Evolutionary conservation across 306 rosid genomes (phyloP).

Genomic region (Ochetophila trinervis): DNA sequence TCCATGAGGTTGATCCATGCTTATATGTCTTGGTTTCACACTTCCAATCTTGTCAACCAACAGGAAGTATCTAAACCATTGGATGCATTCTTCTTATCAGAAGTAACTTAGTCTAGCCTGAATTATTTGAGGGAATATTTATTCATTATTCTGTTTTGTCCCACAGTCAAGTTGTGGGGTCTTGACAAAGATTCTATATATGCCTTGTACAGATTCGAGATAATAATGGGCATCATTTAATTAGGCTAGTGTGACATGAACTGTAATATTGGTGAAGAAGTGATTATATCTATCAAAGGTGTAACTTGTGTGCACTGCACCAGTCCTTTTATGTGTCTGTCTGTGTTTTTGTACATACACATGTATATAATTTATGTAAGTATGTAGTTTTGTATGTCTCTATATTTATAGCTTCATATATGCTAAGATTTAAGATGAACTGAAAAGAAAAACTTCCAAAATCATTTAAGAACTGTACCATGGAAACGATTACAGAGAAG

Average conservation of each 20-base stretch:
- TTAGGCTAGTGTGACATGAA: conserved; percentile 19
- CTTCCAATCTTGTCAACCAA: conserved; percentile 7
- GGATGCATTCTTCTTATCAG: conserved; percentile 12
- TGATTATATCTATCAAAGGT: conserved; percentile 8
- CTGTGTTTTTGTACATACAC: background rate
- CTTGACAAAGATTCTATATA: conserved; percentile 27
- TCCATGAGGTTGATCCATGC: conserved; percentile 4
- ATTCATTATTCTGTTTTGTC: conserved; percentile 40
- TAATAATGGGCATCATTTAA: conserved; percentile 22
- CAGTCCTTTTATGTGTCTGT: too few relatives aligned
- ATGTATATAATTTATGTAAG: background rate
- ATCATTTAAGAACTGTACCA: too few relatives aligned
- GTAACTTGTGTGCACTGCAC: too few relatives aligned
- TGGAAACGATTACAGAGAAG: too few relatives aligned
- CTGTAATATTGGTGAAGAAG: conserved; percentile 9
- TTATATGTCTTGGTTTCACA: conserved; percentile 13
- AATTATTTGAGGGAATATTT: conserved; percentile 40
- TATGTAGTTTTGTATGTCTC: too few relatives aligned
- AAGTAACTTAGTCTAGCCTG: conserved; percentile 10
- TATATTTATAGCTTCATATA: background rate
- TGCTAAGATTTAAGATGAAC: background rate
- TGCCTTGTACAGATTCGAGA: conserved; percentile 33
- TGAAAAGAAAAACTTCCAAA: too few relatives aligned
- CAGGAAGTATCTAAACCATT: conserved; percentile 3
- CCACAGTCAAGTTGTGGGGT: conserved; percentile 28